These are phyloP conservation scores for Beta vulgaris DNA, from an alignment of 148 eudicot species.

Conservation along the genomic window DNA sequence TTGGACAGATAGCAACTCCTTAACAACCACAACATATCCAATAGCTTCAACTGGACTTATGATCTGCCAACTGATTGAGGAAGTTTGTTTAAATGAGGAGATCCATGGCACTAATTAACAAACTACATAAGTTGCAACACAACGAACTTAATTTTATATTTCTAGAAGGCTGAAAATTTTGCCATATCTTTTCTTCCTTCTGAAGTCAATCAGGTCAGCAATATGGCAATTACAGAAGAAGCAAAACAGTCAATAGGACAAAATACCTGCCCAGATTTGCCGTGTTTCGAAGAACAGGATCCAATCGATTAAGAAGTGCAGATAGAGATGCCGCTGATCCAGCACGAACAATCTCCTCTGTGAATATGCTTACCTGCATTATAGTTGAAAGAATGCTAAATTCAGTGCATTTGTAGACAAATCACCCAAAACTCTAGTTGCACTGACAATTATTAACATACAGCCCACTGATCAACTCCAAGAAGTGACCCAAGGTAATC, in stretches of 20 bases:
- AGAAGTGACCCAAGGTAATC: conserved; percentile 89
- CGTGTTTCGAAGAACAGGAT: conserved; percentile 84
- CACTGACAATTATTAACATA: conserved; percentile 38
- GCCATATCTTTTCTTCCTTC: neutral
- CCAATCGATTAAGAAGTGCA: conserved; percentile 88
- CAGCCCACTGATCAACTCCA: conserved; percentile 92
- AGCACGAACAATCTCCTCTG: conserved; percentile 94
- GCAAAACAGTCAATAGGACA: conserved; percentile 4
- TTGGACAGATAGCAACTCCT: conserved; percentile 90
- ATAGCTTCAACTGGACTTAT: conserved; percentile 95
- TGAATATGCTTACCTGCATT: conserved; percentile 81
- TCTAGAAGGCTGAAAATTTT: neutral
- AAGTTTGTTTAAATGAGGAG: conserved; percentile 20
- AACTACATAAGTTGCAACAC: neutral
- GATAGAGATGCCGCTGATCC: conserved; percentile 98
- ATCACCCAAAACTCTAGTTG: neutral
- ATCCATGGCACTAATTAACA: conserved; percentile 6
- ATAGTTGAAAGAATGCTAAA: conserved; percentile 15
- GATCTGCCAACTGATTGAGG: conserved; percentile 85
- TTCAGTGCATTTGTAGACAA: conserved; percentile 3
- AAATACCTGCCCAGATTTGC: conserved; percentile 91
- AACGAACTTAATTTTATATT: neutral
- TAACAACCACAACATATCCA: conserved; percentile 89
- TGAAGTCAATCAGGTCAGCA: neutral
- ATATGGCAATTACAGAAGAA: conserved; percentile 1